Percentiles rank a stretch among this genome's conserved stretches.
These are phyloP conservation scores for Fusarium tuaranense DNA, from an alignment of 2,329 filamentous ascomycete genomes.

Conservation along the genomic window DNA sequence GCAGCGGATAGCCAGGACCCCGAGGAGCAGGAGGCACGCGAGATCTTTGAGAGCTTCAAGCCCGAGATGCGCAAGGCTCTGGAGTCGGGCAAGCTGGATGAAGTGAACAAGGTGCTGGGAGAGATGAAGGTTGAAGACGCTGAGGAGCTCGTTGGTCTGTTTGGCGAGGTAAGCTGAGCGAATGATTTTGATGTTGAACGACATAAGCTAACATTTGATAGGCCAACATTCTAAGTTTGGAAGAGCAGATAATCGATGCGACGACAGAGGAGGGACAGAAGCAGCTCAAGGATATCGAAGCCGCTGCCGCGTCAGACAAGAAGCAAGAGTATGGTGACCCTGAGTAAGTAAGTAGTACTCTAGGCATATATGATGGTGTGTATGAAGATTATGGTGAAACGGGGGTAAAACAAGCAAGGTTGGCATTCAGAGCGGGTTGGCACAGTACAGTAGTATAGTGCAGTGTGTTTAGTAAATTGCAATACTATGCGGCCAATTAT, in stretches of 20 bases:
- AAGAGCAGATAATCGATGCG: slow-evolving; percentile 94
- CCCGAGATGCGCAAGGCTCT: slow-evolving; percentile 85
- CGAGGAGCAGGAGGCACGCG: slow-evolving; percentile 71
- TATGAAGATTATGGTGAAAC: slow-evolving; percentile 1
- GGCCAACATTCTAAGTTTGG: slow-evolving; percentile 89
- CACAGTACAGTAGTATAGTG: neutral
- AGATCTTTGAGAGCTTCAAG: slow-evolving; percentile 86
- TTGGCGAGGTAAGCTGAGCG: slow-evolving; percentile 71
- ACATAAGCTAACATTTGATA: slow-evolving; percentile 48
- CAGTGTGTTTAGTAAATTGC: slow-evolving; percentile 3
- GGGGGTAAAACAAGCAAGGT: neutral
- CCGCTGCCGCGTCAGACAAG: slow-evolving; percentile 51
- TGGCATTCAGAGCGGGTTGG: neutral
- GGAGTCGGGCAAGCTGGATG: slow-evolving; percentile 86
- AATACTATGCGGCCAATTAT: neutral
- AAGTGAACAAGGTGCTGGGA: slow-evolving; percentile 70
- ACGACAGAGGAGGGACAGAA: slow-evolving; percentile 88
- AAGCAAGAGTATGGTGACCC: slow-evolving; percentile 51
- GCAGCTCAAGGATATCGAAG: slow-evolving; percentile 80
- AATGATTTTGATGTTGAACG: neutral
- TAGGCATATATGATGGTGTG: neutral
- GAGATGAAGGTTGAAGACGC: slow-evolving; percentile 91
- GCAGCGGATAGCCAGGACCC: slow-evolving; percentile 74
- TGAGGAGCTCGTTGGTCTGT: slow-evolving; percentile 83
- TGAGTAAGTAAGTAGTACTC: slow-evolving; percentile 53